Evolutionary conservation across 2,329 filamentous ascomycete species (phyloP), one percentile per base, ranked within the genome.

Genomic region (Aspergillus bombycis): DNA sequence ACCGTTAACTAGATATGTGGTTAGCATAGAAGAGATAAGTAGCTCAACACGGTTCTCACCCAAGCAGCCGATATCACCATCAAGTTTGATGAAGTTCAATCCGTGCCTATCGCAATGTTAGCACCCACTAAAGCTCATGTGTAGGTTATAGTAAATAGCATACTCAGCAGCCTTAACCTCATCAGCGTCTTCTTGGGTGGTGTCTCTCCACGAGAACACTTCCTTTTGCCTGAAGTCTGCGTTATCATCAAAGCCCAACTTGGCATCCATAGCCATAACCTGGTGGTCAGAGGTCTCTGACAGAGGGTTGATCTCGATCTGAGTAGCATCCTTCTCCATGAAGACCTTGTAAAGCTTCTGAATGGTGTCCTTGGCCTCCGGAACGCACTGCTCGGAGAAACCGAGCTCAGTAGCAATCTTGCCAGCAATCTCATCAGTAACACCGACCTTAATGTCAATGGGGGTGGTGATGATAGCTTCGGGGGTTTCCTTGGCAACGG

Each of bases 31-130:
- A 9, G 14, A 32, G 38, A 19, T 12, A 16, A 61, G 21, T 56
- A 41, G 64, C 56, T 55, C 21, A 3, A 38, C 21, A 34, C 14
- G 36, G 58, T 55, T 34, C 74, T 65, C 75, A 81, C 79, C 80
- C 65, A 98, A 87, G 86, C 95, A 99, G 82, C 95, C 95, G 79
- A 99, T 99, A 79, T 99, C 95, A 79, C 95, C 95, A 78, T 98
- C 95, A 66, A 99, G 91, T 89, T 99, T 99, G 88, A 99, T 99
- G 85, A 99, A 99, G 89, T 99, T 99, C 72, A 99, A 89, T 75
- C 93, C 93, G 71, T 83, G 75, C 64, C 81, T 83, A 63, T 58
- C 52, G 12, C 45, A 34, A n/a, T n/a, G 45, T 72, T 62, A 71
- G 70, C 64, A 64, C 14, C 26, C 52, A 36, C 12, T 2, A 3